Percentiles rank a stretch among this genome's conserved stretches.
Conservation (phyloP, 75 land plant genomes). For the Pinus taeda region DNA sequence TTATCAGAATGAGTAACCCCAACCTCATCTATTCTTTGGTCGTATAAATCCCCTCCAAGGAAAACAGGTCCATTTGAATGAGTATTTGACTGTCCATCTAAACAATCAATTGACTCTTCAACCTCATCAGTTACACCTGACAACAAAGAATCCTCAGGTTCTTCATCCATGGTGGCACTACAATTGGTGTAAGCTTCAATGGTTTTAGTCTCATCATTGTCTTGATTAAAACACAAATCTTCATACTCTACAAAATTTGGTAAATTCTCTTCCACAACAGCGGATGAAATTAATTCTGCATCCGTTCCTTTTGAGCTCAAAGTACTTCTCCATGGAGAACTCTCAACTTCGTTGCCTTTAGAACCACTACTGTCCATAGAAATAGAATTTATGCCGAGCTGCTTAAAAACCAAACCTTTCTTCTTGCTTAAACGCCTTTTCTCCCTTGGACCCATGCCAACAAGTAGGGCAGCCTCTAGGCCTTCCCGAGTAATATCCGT, state of each 20-base stretch:
- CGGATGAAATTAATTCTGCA: background rate
- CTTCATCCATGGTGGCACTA: background rate
- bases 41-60: background rate
- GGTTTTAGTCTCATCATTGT: background rate
- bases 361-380: background rate
- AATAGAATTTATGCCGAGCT: background rate
- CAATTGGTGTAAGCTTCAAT: too few relatives aligned
- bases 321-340: background rate
- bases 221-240: background rate
- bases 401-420: slow-evolving; percentile 40
- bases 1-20: background rate
- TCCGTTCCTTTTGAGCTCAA: background rate
- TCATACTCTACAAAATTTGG: background rate
- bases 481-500: slow-evolving; percentile 66
- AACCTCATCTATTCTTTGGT: background rate
- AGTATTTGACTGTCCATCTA: background rate
- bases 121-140: background rate
- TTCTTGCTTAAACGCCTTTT: slow-evolving; percentile 64
- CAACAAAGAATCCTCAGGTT: background rate
- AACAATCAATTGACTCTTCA: background rate
- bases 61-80: background rate
- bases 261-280: background rate
- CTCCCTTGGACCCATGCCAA: slow-evolving; percentile 92
- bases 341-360: background rate
- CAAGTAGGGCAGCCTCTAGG: slow-evolving; percentile 70